Conservation (phyloP, 345 rosid species). For the Sapria himalayana region DNA sequence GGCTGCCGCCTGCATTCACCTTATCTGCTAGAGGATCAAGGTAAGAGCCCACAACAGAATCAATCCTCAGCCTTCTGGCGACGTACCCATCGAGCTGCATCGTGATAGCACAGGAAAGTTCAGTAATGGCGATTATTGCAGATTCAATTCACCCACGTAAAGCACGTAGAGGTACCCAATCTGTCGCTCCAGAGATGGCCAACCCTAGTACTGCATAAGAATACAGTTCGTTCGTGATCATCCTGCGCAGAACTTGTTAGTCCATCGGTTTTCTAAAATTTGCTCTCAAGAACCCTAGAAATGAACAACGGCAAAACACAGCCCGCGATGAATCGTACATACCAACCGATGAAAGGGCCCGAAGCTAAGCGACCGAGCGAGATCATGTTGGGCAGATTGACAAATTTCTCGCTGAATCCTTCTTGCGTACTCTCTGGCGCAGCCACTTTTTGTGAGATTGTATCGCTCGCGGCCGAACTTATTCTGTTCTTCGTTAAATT, state of each 20-base stretch:
- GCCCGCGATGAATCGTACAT: background rate
- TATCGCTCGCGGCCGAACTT: slow-evolving; percentile 8
- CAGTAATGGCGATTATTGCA: too few relatives aligned
- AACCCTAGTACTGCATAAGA: slow-evolving; percentile 43
- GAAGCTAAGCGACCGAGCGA: slow-evolving; percentile 59
- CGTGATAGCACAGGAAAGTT: slow-evolving; percentile 3
- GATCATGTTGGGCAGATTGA: slow-evolving; percentile 63
- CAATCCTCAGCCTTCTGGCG: slow-evolving; percentile 74
- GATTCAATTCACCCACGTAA: too few relatives aligned
- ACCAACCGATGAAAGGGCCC: slow-evolving; percentile 90
- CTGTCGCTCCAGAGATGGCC: slow-evolving; percentile 68
- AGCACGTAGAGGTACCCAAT: slow-evolving; percentile 36
- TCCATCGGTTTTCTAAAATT: background rate
- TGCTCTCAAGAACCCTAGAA: background rate
- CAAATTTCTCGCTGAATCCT: slow-evolving; percentile 26
- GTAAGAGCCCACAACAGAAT: slow-evolving; percentile 92
- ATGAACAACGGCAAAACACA: background rate
- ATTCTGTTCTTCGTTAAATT: slow-evolving; percentile 13
- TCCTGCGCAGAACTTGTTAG: slow-evolving; percentile 22
- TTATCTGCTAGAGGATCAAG: slow-evolving; percentile 98
- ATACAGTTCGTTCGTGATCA: slow-evolving; percentile 71
- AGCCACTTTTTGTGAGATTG: slow-evolving; percentile 8
- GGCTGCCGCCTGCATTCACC: slow-evolving; percentile 31
- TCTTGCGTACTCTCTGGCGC: slow-evolving; percentile 10
- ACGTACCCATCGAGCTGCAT: slow-evolving; percentile 72